Evolutionary conservation across 768 basidiomycete genomes (phyloP), one percentile per base, ranked within the genome.

Genomic region (Hericium coralloides): DNA sequence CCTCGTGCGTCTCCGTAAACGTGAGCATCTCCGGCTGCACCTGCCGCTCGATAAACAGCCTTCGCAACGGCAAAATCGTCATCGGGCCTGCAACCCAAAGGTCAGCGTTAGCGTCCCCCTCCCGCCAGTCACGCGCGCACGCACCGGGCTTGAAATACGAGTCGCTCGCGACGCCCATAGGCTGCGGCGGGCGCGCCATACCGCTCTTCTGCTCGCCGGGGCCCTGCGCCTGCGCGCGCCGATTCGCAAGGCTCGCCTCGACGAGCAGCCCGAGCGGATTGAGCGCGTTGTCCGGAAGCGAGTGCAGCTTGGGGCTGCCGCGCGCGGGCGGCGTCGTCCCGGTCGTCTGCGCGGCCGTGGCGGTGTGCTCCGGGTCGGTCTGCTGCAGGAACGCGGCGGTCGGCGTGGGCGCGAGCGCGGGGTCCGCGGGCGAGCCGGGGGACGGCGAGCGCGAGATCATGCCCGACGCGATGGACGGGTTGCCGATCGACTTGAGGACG

Each of bases 241-340:
- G 79, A 62, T 87, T 89, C 1, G 85, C 87, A 25, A 91, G 72
- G 64, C 87, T 91, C 0, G 92, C 90, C 67, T 98, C 95, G 0
- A 93, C 95, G 17, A 98, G 78, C 0, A 98, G 74, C 0, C 95
- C 95, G 12, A 98, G 76, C 4, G 95, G 95, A 60, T 95, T 98
- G 39, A 98, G 74, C 0, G 89, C 74, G 66, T 95, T 95, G 69
- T 98, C 94, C 0, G 95, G 95, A 4, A 98, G 73, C 0, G 84
- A 91, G 62, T 95, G 93, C 2, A 98, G 75, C 66, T 94, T 89
- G 0, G 94, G 95, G 1, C 92, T 94, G 2, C 78, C 76, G 1
- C 79, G 75, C 4, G 74, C 72, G 31, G 63, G 60, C 51, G 55
- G 20, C 58, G 55, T 58, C 23, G 67, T 58, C 4, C 26, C 26